Percentiles rank a stretch among this genome's conserved stretches.
These are phyloP conservation scores for Trifolium repens DNA, from an alignment of 306 rosid genomes.

Conservation along the genomic window DNA sequence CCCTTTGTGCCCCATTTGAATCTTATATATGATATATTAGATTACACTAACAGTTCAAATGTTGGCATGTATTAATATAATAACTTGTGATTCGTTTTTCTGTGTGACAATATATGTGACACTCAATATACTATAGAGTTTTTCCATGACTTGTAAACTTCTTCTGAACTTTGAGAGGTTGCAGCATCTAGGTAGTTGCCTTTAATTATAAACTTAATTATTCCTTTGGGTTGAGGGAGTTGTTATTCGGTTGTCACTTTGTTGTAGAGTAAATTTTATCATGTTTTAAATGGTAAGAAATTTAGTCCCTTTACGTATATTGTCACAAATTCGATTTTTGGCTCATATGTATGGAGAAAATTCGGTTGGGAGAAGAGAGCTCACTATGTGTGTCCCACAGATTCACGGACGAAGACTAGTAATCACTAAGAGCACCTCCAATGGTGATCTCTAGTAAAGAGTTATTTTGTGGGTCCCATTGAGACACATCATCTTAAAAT, in stretches of 20 bases:
- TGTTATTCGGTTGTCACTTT: slow-evolving; percentile 5
- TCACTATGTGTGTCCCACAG: too few species aligned
- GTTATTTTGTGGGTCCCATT: too few species aligned
- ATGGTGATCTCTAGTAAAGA: too few species aligned
- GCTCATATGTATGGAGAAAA: too few species aligned
- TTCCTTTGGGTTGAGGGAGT: slow-evolving; percentile 22
- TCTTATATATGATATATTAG: background rate
- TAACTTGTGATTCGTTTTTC: background rate
- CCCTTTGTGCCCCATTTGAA: slow-evolving; percentile 1
- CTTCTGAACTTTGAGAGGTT: slow-evolving; percentile 32
- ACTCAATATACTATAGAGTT: slow-evolving; percentile 19
- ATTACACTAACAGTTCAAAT: slow-evolving; percentile 9
- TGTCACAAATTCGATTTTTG: too few species aligned
- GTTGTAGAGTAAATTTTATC: background rate
- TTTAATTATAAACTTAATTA: background rate
- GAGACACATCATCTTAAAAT: too few species aligned
- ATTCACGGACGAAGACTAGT: too few species aligned
- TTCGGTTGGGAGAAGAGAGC: too few species aligned
- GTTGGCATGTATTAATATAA: background rate
- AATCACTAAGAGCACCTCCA: too few species aligned
- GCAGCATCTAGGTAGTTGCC: slow-evolving; percentile 29
- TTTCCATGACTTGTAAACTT: slow-evolving; percentile 7
- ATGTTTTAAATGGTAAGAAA: background rate
- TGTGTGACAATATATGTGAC: background rate
- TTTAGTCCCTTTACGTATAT: too few species aligned